Base-by-base conservation (phyloP, 2,329 filamentous ascomycete genomes). In the Ophiostoma tasmaniense region DNA sequence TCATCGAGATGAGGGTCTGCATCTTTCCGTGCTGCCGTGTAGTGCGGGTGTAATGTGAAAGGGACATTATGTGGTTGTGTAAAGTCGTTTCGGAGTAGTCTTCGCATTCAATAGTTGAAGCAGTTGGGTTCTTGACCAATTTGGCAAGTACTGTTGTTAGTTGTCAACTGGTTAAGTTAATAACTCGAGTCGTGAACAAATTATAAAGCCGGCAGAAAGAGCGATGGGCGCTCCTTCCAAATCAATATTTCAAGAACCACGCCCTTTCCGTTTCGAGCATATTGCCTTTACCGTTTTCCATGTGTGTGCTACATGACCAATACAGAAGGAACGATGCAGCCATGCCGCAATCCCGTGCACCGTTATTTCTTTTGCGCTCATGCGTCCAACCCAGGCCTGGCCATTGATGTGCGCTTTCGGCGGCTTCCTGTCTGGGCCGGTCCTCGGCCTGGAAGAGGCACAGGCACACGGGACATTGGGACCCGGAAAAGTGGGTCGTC, bases 251-350 rank as follows among this genome's bases (percentile, higher is more conserved):
- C 17, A 45, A 17, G 20, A 20, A 45, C 42, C 42, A 45, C 42
- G n/a, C 50, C 11, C 50, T 25, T 52, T 25, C 50, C 22, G 50
- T 52, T 52, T 52, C 7, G n/a, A 52, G n/a, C 3, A 25, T 52
- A 22, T 52, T 25, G 22, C n/a, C 50, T 55, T 25, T 25, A 11
- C 17, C 13, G 42, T 45, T 45, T 45, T 6, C 42, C 17, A 2
- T 45, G 20, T 45, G n/a, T 55, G 33, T 33, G 28, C 13, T 30
- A 25, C 55, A 62, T 35, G 28, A 2, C 59, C 28, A 2, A 62
- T 62, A 35, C 55, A 61, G 59, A 20, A 62, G 59, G 59, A 62
- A 33, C 59, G 17, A 62, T 62, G 30, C 59, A 61, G 55, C 55
- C 55, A 61, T 62, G 30, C 59, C 30, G 59, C 17, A 20, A n/a